phyloP scores from a whole-genome alignment of 306 rosid species.

The Quercus agrifolia region DNA sequence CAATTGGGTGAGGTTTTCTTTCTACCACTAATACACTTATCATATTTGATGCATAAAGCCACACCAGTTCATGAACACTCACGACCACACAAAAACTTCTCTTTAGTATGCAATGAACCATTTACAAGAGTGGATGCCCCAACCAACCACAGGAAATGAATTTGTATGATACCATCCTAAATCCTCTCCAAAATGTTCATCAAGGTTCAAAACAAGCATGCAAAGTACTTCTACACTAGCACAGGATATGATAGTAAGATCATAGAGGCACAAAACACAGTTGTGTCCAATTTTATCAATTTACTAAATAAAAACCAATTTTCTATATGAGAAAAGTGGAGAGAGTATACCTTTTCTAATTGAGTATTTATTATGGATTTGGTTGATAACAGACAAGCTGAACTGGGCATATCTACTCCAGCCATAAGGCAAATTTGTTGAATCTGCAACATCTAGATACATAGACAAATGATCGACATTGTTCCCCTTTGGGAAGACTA shows the following conservation, averaged over 20 bases:
- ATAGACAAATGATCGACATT: constrained; percentile 36
- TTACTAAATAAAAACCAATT: background rate
- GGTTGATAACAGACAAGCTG: constrained; percentile 34
- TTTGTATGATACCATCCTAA: background rate
- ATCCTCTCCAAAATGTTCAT: background rate
- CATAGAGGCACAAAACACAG: background rate
- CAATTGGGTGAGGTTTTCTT: background rate
- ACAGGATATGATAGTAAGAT: background rate
- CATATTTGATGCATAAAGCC: background rate
- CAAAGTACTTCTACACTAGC: background rate
- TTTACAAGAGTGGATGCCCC: background rate
- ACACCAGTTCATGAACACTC: background rate
- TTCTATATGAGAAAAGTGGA: background rate
- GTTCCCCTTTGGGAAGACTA: constrained; percentile 39
- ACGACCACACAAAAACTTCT: background rate
- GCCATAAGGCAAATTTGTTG: constrained; percentile 28
- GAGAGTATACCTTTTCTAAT: constrained; percentile 33
- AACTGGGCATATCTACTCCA: constrained; percentile 40
- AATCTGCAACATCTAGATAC: constrained; percentile 41
- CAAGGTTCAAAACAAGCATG: background rate
- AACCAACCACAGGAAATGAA: background rate
- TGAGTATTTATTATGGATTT: constrained; percentile 25
- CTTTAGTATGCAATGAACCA: background rate
- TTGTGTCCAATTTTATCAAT: background rate
- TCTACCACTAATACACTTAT: background rate